Evolutionary conservation across 2,329 filamentous ascomycete genomes (phyloP).

Genomic region (Aspergillus chevalieri): DNA sequence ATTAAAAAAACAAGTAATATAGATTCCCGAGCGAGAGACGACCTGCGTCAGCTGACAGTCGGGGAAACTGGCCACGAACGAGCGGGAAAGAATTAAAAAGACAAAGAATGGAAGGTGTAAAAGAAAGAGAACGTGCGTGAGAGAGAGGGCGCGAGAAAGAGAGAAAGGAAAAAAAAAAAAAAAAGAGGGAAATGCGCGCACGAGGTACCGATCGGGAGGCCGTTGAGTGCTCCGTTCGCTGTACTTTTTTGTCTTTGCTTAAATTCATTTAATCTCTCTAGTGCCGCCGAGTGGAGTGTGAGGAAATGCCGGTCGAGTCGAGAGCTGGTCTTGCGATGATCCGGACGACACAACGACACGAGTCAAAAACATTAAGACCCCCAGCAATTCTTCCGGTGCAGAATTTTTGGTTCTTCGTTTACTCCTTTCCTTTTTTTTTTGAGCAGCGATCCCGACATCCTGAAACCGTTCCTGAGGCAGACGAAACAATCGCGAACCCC

Average conservation of each 20-base stretch:
- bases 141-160: not conserved
- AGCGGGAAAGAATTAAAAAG: not conserved
- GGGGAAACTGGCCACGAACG: not conserved
- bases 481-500: not conserved
- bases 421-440: not conserved
- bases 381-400: not conserved
- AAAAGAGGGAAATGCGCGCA: not conserved
- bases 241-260: not conserved
- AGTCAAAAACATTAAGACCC: not conserved
- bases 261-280: not conserved
- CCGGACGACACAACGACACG: too few species aligned
- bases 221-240: too few species aligned
- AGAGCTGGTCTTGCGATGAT: too few species aligned
- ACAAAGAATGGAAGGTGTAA: constrained; percentile 2
- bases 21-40: not conserved
- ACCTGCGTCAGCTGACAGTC: not conserved
- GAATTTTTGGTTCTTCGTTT: not conserved
- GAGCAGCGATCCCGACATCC: not conserved
- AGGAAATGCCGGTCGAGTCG: not conserved
- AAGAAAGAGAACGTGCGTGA: not conserved
- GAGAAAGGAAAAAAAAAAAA: constrained; percentile 1
- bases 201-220: not conserved
- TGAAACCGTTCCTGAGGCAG: not conserved
- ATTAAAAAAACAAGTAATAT: too few species aligned
- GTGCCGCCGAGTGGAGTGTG: not conserved